These are phyloP conservation scores for Beta lomatogona DNA, from an alignment of 179 eudicot genomes.

Conservation along the genomic window DNA sequence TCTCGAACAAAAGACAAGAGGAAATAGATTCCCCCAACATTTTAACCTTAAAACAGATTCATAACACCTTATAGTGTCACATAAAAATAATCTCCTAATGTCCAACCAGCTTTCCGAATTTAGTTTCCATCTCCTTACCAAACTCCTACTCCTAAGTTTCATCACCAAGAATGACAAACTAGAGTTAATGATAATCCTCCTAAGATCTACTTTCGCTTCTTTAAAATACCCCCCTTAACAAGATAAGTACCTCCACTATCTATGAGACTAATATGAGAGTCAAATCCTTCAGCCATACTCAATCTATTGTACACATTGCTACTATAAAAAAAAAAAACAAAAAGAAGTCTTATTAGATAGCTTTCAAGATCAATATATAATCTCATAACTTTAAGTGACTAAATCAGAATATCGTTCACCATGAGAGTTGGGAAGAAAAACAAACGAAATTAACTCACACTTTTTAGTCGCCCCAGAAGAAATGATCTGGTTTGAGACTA, in stretches of 20 bases:
- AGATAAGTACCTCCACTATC: background rate
- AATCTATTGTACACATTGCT: background rate
- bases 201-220: background rate
- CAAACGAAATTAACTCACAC: slow-evolving; percentile 56
- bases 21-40: background rate
- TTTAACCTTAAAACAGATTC: background rate
- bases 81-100: background rate
- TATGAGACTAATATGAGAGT: background rate
- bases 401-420: background rate
- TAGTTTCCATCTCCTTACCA: background rate
- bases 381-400: background rate
- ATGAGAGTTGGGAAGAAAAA: background rate
- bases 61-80: background rate
- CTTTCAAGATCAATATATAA: background rate
- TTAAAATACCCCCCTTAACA: background rate
- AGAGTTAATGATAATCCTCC: background rate
- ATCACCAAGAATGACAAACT: background rate
- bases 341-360: background rate
- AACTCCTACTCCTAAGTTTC: background rate
- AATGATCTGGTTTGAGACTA: slow-evolving; percentile 73
- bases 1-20: background rate
- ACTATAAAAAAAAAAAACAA: too few relatives aligned
- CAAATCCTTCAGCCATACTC: background rate
- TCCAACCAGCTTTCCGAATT: background rate
- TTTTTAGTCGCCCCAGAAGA: slow-evolving; percentile 62